phyloP scores from a whole-genome alignment of 2,329 filamentous ascomycete species.

The Hymenoscyphus albidus region DNA sequence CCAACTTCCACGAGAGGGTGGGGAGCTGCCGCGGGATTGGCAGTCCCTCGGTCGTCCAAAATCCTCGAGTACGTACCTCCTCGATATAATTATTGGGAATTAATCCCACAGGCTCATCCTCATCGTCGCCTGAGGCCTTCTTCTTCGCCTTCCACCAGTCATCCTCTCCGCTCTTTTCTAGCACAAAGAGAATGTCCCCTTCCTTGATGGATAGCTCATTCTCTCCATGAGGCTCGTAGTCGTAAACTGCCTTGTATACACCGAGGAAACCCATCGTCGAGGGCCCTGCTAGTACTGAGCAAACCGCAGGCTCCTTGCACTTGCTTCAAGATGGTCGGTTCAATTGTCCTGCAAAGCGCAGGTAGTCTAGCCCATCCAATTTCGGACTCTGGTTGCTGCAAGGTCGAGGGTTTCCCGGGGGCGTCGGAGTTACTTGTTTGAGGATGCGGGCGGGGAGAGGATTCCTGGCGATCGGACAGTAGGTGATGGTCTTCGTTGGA shows the following conservation, averaged over 20 bases:
- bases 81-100: conserved; percentile 95
- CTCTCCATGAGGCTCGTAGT: conserved; percentile 83
- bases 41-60: not conserved
- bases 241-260: conserved; percentile 86
- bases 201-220: conserved; percentile 82
- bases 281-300: conserved; percentile 14
- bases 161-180: conserved; percentile 65
- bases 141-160: conserved; percentile 71
- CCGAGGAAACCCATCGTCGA: conserved; percentile 80
- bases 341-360: conserved; percentile 26
- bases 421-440: conserved; percentile 5
- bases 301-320: conserved; percentile 18
- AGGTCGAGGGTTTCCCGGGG: conserved; percentile 17
- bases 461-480: not conserved
- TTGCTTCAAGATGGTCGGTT: conserved; percentile 19
- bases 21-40: not conserved
- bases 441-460: not conserved
- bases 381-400: conserved; percentile 22
- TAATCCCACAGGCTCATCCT: conserved; percentile 38
- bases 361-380: conserved; percentile 28
- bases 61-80: conserved; percentile 58
- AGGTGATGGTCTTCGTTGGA: not conserved
- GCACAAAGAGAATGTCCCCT: conserved; percentile 81
- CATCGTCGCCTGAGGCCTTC: conserved; percentile 39
- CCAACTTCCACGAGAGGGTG: not conserved